Conservation (phyloP, 768 basidiomycete genomes). For the Psilocybe sp. region DNA sequence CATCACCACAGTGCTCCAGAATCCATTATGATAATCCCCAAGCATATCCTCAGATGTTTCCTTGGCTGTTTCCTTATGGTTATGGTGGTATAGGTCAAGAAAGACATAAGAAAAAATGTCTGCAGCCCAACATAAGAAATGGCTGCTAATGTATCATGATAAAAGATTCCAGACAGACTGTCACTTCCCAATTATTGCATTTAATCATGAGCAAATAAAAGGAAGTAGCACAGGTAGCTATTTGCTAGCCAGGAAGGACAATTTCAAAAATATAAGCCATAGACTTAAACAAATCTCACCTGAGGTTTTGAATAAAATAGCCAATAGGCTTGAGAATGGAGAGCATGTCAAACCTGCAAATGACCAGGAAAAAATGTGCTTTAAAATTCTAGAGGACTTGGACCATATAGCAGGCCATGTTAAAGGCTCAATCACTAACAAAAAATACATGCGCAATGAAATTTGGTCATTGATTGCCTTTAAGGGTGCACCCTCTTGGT, state of each 20-base stretch:
- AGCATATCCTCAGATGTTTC: constrained; percentile 39
- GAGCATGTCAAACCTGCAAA: constrained; percentile 14
- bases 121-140: constrained; percentile 16
- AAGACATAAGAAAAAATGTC: constrained; percentile 11
- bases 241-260: constrained; percentile 19
- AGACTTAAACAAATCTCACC: constrained; percentile 19
- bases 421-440: constrained; percentile 20
- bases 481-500: constrained; percentile 28
- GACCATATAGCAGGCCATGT: constrained; percentile 23
- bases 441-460: constrained; percentile 25
- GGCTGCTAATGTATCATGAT: constrained; percentile 32
- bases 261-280: constrained; percentile 22
- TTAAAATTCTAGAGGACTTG: constrained; percentile 20
- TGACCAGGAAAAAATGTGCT: constrained; percentile 20
- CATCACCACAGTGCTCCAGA: constrained; percentile 19
- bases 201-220: constrained; percentile 36
- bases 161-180: constrained; percentile 32
- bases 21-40: constrained; percentile 29
- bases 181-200: constrained; percentile 34
- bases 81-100: constrained; percentile 18
- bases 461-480: constrained; percentile 27
- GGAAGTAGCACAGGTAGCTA: constrained; percentile 20
- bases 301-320: constrained; percentile 13
- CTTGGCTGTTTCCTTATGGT: constrained; percentile 41
- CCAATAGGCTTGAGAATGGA: constrained; percentile 15